phyloP scores from a whole-genome alignment of 352 stramenopile genomes.

The Peronospora belbahrii region DNA sequence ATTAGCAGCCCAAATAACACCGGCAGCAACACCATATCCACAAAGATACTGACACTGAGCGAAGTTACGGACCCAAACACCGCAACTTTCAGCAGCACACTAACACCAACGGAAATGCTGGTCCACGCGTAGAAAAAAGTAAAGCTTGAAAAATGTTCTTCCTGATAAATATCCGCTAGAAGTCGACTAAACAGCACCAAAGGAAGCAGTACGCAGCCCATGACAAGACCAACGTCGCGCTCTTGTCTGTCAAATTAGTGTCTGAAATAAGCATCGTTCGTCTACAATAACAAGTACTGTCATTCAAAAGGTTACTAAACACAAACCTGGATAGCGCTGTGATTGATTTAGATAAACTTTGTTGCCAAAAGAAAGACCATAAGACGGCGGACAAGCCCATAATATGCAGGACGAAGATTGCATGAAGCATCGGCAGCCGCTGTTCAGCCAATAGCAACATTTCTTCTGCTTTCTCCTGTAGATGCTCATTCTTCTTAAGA shows the following conservation, averaged over 20 bases:
- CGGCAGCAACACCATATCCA: conserved; percentile 39
- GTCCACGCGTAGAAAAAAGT: conserved; percentile 54
- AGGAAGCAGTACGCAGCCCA: conserved; percentile 52
- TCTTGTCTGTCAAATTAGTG: conserved; percentile 30
- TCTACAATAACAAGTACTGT: neutral
- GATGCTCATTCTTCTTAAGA: conserved; percentile 11
- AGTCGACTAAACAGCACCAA: conserved; percentile 56
- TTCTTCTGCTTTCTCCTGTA: conserved; percentile 1
- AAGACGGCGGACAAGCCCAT: conserved; percentile 21
- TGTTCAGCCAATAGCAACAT: conserved; percentile 17
- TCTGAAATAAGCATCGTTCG: neutral
- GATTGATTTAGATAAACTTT: conserved; percentile 14
- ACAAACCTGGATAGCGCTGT: conserved; percentile 19
- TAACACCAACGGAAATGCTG: conserved; percentile 39
- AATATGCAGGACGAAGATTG: conserved; percentile 25
- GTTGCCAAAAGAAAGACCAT: conserved; percentile 19
- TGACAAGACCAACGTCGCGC: conserved; percentile 42
- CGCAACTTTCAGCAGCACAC: conserved; percentile 36
- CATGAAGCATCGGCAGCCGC: conserved; percentile 21
- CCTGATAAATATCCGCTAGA: conserved; percentile 26
- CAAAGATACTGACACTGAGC: conserved; percentile 24
- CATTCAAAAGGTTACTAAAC: neutral
- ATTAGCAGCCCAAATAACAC: conserved; percentile 14
- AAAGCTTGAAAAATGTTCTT: conserved; percentile 23
- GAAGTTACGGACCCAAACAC: conserved; percentile 32